These are phyloP conservation scores for Eucalyptus cloeziana DNA, from an alignment of 345 rosid species.

Conservation along the genomic window DNA sequence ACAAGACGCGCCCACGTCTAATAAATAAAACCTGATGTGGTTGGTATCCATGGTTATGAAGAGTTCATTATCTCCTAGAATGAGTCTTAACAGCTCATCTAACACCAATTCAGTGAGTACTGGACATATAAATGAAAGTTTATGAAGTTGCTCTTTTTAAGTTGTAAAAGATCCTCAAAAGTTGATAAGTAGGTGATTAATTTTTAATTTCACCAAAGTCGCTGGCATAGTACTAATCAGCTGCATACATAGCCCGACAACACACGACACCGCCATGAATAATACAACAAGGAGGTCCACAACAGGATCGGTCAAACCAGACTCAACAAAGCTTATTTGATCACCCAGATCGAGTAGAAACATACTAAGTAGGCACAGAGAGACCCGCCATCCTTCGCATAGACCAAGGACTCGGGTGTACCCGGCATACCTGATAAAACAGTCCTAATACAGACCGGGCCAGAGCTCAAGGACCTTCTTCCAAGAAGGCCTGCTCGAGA, in stretches of 20 bases:
- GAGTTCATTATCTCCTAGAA: background rate
- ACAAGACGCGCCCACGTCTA: background rate
- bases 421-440: background rate
- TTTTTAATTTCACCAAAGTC: background rate
- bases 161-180: background rate
- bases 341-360: background rate
- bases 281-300: background rate
- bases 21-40: background rate
- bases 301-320: background rate
- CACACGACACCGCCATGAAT: background rate
- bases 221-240: background rate
- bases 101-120: background rate
- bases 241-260: background rate
- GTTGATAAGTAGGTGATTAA: background rate
- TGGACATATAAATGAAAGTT: background rate
- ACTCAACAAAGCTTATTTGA: background rate
- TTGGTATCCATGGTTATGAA: background rate
- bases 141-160: background rate
- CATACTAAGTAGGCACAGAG: background rate
- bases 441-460: background rate
- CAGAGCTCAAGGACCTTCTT: conserved; percentile 27
- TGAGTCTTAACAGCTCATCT: background rate
- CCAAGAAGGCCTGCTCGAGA: conserved; percentile 59
- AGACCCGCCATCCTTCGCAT: too few relatives aligned
- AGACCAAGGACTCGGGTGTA: background rate